Base-by-base conservation (phyloP, 495 filamentous ascomycete species). In the Durotheca rogersii region DNA sequence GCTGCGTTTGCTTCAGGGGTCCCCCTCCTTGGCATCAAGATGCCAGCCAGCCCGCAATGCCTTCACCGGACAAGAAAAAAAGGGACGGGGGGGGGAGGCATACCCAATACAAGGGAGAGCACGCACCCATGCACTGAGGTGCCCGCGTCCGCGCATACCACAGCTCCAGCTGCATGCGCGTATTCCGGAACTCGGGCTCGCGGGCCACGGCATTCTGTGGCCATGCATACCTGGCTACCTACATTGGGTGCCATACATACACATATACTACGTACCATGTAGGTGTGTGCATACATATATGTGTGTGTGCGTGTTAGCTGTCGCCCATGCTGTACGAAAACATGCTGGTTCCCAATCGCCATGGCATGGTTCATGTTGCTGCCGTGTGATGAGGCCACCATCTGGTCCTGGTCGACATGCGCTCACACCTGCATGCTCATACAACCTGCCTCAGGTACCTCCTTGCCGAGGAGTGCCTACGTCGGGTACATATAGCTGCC, bases 121-220 rank as follows among this genome's bases (percentile, higher is more conserved):
- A 29, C 20, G 27, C 10, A 45, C 30, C n/a, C 12, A 55, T 33
- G 45, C 44, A 53, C 37, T 49, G 34, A 43, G 41, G 33, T 45
- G 25, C 34, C n/a, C 49, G 23, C 23, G 23, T 9, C 23, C 23
- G 9, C 23, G 23, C 23, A 27, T 27, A 27, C 23, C 4, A 27
- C 23, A 27, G 4, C 23, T 27, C 4, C 23, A 9, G 49, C 30
- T 41, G 43, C 34, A 21, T 25, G 14, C 41, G 41, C 35, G 52
- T 56, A 59, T 59, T 47, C 47, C 57, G 57, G 47, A 53, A 52
- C 51, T 56, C 52, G 57, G 57, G 57, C 57, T 60, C 51, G 47
- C 57, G 52, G 51, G 43, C 47, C 38, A 56, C 52, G 56, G 46
- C 51, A 56, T 56, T 51, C 30, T 56, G 33, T 19, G 18, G 23